phyloP scores from a whole-genome alignment of 2,329 filamentous ascomycete species.

The Fusarium hostae region DNA sequence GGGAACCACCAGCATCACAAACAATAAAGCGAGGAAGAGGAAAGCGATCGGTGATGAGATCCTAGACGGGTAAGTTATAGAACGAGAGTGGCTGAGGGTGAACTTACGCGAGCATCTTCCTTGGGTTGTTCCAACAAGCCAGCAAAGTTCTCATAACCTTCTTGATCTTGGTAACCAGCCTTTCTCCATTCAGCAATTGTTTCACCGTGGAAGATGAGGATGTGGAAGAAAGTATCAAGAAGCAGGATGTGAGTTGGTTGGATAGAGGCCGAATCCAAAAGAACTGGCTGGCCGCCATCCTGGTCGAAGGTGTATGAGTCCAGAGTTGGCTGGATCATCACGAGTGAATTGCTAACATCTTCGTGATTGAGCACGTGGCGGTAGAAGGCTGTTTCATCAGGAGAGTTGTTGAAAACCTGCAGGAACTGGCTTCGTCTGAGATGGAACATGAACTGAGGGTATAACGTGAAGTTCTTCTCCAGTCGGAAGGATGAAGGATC shows the following conservation, averaged over 20 bases:
- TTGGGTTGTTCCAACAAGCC: conserved; percentile 90
- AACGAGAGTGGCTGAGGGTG: background rate
- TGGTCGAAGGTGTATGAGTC: conserved; percentile 98
- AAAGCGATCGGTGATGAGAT: conserved; percentile 96
- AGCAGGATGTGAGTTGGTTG: conserved; percentile 93
- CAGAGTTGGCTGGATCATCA: conserved; percentile 98
- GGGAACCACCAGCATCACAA: conserved; percentile 97
- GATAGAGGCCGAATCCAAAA: conserved; percentile 95
- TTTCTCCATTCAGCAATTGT: conserved; percentile 98
- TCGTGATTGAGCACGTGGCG: conserved; percentile 97
- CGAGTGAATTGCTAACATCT: conserved; percentile 93
- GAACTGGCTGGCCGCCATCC: conserved; percentile 90
- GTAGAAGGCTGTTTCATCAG: conserved; percentile 99
- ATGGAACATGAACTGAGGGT: conserved; percentile 99
- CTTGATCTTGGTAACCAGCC: conserved; percentile 96
- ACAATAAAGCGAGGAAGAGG: conserved; percentile 98
- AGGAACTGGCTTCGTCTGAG: conserved; percentile 95
- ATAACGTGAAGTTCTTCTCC: conserved; percentile 99
- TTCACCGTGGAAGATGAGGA: conserved; percentile 98
- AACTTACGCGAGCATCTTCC: conserved; percentile 89
- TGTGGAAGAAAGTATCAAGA: conserved; percentile 99
- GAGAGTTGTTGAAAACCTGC: conserved; percentile 99
- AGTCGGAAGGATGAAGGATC: conserved; percentile 96
- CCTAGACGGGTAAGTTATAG: conserved; percentile 61
- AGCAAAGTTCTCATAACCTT: conserved; percentile 97